Conservation (phyloP, 345 rosid species). For the Euclidium syriacum region DNA sequence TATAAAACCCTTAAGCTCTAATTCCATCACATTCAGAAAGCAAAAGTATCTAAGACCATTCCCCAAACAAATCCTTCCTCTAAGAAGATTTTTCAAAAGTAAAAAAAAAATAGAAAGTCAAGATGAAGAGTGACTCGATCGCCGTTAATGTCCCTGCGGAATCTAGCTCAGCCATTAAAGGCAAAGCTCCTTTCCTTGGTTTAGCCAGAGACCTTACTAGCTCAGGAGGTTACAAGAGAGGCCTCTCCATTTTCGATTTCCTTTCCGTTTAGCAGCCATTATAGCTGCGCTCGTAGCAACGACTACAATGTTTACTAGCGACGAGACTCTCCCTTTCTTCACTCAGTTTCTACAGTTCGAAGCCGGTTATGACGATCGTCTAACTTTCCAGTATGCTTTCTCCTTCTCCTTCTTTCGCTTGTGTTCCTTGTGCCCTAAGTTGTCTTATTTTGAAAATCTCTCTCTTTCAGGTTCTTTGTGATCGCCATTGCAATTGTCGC, state of each 20-base stretch:
- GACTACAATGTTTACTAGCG: conserved; percentile 53
- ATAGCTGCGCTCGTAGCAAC: conserved; percentile 47
- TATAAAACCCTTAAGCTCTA: not conserved
- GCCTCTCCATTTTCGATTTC: conserved; percentile 55
- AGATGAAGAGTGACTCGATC: conserved; percentile 22
- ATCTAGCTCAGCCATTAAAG: conserved; percentile 29
- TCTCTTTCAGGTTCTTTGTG: conserved; percentile 59
- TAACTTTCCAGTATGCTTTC: conserved; percentile 43
- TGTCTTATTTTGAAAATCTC: not conserved
- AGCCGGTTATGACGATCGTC: conserved; percentile 70
- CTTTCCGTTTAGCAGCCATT: conserved; percentile 50
- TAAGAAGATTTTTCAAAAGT: not conserved
- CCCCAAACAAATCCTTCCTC: not conserved
- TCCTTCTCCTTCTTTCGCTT: not conserved
- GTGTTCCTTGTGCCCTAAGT: not conserved
- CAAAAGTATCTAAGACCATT: conserved; percentile 5
- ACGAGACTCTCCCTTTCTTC: conserved; percentile 67
- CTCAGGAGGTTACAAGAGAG: conserved; percentile 40
- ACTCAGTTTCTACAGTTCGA: conserved; percentile 71
- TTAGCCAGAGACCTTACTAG: conserved; percentile 10
- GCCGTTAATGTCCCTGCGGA: conserved; percentile 26
- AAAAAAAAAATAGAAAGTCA: not conserved
- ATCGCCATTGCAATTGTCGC: conserved; percentile 63
- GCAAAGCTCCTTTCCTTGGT: conserved; percentile 30
- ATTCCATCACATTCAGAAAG: not conserved